Conservation (phyloP, 768 basidiomycete species). For the Xerocomus spinulosus region DNA sequence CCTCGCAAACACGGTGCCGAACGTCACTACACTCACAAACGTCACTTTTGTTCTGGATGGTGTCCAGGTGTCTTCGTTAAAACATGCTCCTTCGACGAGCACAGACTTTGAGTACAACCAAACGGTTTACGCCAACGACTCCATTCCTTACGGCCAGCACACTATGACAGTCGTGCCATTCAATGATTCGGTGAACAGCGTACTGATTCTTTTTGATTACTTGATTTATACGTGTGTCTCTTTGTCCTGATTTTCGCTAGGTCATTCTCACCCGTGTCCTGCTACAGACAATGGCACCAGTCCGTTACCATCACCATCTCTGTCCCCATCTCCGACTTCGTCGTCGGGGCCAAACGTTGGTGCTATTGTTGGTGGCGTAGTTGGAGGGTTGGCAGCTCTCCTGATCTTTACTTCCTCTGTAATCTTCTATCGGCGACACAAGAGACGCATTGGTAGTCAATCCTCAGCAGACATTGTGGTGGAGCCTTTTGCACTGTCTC, state of each 20-base stretch:
- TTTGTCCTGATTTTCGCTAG: no score
- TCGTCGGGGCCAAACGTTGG: neutral
- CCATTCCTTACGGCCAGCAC: constrained; percentile 4
- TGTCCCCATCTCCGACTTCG: neutral
- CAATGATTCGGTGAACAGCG: neutral
- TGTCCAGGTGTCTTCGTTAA: neutral
- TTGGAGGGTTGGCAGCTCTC: neutral
- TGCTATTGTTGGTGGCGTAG: neutral
- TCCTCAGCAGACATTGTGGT: no score
- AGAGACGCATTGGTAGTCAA: no score
- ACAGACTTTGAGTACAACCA: constrained; percentile 13
- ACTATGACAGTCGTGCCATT: constrained; percentile 4
- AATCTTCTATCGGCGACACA: no score
- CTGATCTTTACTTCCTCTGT: neutral
- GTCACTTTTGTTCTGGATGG: constrained; percentile 4
- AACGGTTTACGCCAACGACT: constrained; percentile 6
- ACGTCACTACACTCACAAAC: neutral
- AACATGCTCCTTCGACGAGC: neutral
- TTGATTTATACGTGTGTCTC: constrained; percentile 14
- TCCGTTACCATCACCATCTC: no score
- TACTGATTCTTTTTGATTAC: constrained; percentile 18
- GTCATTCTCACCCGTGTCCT: no score
- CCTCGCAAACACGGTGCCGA: neutral
- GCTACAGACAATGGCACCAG: no score
- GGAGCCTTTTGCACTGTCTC: no score